Conservation (phyloP, 139 green algal genomes). For the Volvox africanus region DNA sequence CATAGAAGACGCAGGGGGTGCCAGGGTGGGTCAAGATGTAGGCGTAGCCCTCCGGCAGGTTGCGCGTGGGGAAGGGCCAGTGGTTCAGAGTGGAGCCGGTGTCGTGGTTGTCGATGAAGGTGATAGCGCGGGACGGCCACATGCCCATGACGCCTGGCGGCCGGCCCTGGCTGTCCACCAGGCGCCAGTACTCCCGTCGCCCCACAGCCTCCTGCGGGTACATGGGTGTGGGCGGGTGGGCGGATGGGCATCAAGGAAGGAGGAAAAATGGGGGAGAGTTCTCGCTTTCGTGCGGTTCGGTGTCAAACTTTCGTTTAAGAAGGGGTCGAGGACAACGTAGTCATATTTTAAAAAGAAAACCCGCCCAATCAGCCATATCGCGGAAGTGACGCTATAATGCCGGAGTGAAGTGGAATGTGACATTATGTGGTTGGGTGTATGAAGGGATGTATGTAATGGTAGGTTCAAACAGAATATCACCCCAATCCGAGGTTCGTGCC, state of each 20-base stretch:
- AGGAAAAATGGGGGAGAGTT: neutral
- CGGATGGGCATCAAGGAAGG: neutral
- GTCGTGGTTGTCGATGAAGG: slow-evolving; percentile 98
- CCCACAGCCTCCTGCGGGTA: slow-evolving; percentile 87
- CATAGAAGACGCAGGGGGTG: slow-evolving; percentile 92
- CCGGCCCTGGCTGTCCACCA: slow-evolving; percentile 90
- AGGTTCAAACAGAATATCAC: too few species aligned
- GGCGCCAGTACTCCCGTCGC: slow-evolving; percentile 94
- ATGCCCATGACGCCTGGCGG: slow-evolving; percentile 89
- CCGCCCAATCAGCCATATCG: too few species aligned
- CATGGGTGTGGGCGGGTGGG: neutral
- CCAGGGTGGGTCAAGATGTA: slow-evolving; percentile 96
- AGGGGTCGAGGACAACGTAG: too few species aligned
- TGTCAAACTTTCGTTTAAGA: too few species aligned
- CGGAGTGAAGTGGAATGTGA: too few species aligned
- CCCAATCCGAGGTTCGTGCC: too few species aligned
- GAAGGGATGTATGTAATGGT: too few species aligned
- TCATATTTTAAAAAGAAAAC: too few species aligned
- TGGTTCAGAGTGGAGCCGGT: slow-evolving; percentile 87
- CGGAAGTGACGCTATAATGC: too few species aligned
- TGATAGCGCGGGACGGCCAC: slow-evolving; percentile 89
- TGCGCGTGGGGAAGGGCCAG: slow-evolving; percentile 82
- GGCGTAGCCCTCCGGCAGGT: slow-evolving; percentile 88
- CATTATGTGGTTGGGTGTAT: too few species aligned
- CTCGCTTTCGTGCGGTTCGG: too few species aligned